A percentile compares a stretch with the other conserved stretches of the same genome.
phyloP scores from a whole-genome alignment of 192 early-diverging fungal species.

The Spizellomyces sp. region DNA sequence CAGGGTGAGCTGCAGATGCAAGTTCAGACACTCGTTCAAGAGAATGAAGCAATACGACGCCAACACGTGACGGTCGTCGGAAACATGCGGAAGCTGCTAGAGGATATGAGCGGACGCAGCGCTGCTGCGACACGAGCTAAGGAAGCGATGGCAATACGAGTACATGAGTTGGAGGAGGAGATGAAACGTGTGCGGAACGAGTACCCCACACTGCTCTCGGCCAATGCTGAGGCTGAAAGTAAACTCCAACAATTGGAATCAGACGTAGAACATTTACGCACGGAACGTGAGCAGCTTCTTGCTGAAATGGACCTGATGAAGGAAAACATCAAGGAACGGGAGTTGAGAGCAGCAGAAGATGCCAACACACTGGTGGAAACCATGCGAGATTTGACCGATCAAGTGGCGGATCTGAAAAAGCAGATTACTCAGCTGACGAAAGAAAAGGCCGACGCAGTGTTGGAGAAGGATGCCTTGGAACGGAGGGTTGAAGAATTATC shows the following conservation, averaged over 20 bases:
- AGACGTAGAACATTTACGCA: not conserved
- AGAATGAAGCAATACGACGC: no score
- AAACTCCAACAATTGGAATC: not conserved
- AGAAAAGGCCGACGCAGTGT: conserved; percentile 3
- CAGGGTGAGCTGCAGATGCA: not conserved
- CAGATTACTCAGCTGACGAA: not conserved
- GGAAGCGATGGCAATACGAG: not conserved
- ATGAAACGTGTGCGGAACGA: not conserved
- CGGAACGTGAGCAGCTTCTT: not conserved
- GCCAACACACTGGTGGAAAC: not conserved
- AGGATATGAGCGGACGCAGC: no score
- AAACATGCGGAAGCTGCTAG: no score
- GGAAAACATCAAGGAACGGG: not conserved
- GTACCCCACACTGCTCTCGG: not conserved
- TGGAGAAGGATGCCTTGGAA: not conserved
- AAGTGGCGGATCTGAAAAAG: conserved; percentile 2
- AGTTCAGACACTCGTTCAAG: no score
- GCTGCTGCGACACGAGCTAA: not conserved
- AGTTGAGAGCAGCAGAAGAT: not conserved
- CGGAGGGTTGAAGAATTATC: not conserved
- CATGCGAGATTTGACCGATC: conserved; percentile 11
- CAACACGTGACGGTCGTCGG: no score
- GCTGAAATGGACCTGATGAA: not conserved
- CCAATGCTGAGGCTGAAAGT: not conserved
- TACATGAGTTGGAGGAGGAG: conserved; percentile 1